phyloP scores from a whole-genome alignment of 2,329 filamentous ascomycete species.

The Ceratocystis variospora region DNA sequence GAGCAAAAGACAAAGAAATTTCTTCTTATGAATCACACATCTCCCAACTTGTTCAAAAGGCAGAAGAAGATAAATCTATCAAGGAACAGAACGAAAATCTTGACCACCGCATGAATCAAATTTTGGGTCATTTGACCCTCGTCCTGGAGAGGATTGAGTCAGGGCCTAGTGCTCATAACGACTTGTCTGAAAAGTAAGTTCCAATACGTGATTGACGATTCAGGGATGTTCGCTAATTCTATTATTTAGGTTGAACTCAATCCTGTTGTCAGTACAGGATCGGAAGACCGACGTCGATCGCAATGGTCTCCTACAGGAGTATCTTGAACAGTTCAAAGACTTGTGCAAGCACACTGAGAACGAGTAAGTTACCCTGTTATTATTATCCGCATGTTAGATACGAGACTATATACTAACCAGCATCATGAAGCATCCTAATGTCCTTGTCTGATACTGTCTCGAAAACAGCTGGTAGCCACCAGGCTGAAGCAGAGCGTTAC shows the following conservation, averaged over 20 bases:
- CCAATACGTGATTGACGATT: no score
- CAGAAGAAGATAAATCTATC: background rate
- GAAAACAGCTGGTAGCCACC: background rate
- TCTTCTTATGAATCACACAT: background rate
- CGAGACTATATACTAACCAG: background rate
- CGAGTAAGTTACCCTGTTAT: background rate
- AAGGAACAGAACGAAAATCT: conserved; percentile 1
- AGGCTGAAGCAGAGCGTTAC: background rate
- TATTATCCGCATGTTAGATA: background rate
- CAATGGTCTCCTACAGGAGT: conserved; percentile 6
- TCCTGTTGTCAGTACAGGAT: conserved; percentile 11
- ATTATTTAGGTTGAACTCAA: conserved; percentile 8
- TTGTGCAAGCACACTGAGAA: conserved; percentile 5
- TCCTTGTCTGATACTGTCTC: conserved; percentile 8
- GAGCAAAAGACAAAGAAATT: conserved; percentile 8
- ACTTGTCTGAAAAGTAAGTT: conserved; percentile 1
- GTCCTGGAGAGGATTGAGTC: background rate
- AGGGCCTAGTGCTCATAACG: background rate
- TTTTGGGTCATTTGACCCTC: background rate
- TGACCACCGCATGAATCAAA: background rate
- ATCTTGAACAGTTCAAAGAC: conserved; percentile 9
- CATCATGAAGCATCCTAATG: conserved; percentile 7
- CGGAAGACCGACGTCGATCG: background rate
- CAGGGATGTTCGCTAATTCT: background rate
- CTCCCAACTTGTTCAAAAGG: conserved; percentile 12